Percentiles rank a stretch among this genome's conserved stretches.
phyloP scores from a whole-genome alignment of 139 green algal species.

The Chlorella ohadii region DNA sequence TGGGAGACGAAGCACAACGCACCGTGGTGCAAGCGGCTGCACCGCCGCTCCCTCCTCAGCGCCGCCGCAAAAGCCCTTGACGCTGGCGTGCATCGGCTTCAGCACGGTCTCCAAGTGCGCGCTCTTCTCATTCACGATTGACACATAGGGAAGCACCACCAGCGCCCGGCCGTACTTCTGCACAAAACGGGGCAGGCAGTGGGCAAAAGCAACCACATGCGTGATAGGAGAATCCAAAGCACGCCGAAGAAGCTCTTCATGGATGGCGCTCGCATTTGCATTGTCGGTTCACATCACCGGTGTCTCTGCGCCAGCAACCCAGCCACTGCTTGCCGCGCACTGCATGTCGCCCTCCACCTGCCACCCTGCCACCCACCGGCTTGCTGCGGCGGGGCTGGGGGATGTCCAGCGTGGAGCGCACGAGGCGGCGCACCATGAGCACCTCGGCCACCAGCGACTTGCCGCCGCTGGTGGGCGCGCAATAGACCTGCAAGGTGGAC shows the following conservation, averaged over 20 bases:
- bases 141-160: conserved; percentile 72
- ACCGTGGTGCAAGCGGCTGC: conserved; percentile 37
- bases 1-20: not conserved
- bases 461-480: conserved; percentile 84
- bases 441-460: conserved; percentile 91
- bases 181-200: not conserved
- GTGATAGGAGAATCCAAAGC: too few relatives aligned
- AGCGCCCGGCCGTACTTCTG: conserved; percentile 50
- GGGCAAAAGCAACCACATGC: not conserved
- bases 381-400: conserved; percentile 22
- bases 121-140: conserved; percentile 71
- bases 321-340: too few relatives aligned
- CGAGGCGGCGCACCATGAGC: conserved; percentile 73
- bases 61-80: conserved; percentile 65
- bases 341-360: too few relatives aligned
- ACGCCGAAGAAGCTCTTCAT: too few relatives aligned
- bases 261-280: too few relatives aligned
- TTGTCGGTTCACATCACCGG: too few relatives aligned
- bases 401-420: conserved; percentile 1
- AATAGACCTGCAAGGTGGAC: conserved; percentile 75
- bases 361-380: too few relatives aligned
- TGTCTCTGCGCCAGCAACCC: too few relatives aligned
- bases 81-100: conserved; percentile 35
- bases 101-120: conserved; percentile 59
- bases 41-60: conserved; percentile 25